Evolutionary conservation across 805 yeast species (phyloP).

Genomic region (Candida schatavii): DNA sequence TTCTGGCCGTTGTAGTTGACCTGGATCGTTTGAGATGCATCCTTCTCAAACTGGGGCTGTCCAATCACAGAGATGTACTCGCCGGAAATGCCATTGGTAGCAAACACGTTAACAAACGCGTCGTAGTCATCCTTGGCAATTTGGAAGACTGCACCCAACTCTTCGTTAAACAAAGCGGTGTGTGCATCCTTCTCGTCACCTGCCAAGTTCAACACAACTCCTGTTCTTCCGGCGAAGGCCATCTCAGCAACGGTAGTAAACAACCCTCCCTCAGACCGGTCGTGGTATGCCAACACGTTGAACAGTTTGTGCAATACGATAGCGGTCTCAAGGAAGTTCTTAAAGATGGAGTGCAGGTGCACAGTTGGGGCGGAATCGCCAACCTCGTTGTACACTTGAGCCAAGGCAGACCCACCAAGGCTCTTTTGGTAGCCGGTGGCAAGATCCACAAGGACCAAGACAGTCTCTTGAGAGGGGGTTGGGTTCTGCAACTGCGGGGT

Average conservation of each 20-base stretch:
- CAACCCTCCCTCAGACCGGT: conserved; percentile 95
- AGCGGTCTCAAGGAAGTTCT: conserved; percentile 66
- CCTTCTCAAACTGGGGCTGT: conserved; percentile 51
- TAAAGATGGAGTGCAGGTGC: conserved; percentile 60
- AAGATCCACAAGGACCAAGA: conserved; percentile 77
- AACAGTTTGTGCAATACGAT: conserved; percentile 65
- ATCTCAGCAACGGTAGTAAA: conserved; percentile 82
- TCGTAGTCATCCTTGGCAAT: conserved; percentile 52
- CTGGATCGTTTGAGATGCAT: conserved; percentile 48
- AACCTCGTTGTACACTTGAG: conserved; percentile 87
- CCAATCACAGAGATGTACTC: conserved; percentile 63
- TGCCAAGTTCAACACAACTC: conserved; percentile 56
- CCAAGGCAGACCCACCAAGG: conserved; percentile 91
- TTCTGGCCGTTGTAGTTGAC: conserved; percentile 45
- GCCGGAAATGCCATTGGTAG: conserved; percentile 54
- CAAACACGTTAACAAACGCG: conserved; percentile 54
- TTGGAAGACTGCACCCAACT: conserved; percentile 96
- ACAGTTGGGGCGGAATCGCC: conserved; percentile 86
- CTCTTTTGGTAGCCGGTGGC: conserved; percentile 52
- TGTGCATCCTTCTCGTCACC: conserved; percentile 38
- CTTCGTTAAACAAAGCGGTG: conserved; percentile 79
- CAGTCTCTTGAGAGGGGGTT: conserved; percentile 44
- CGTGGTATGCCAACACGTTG: conserved; percentile 86
- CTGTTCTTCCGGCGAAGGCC: conserved; percentile 96
- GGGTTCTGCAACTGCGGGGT: conserved; percentile 69